phyloP scores from a whole-genome alignment of 148 eudicot genomes.

The Pharnaceum exiguum region DNA sequence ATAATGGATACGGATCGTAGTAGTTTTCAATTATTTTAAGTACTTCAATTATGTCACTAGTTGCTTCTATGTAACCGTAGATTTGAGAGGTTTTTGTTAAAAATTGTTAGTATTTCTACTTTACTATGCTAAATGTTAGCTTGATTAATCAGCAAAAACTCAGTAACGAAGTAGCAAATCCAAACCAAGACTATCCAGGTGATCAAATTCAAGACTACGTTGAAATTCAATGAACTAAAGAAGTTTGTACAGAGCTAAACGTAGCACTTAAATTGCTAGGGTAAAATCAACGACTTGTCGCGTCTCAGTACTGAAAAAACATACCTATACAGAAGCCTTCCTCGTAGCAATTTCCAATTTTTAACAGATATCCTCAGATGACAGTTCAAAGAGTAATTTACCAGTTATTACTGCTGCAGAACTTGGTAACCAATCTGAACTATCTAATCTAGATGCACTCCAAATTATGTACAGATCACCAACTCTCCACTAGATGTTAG shows the following conservation, averaged over 20 bases:
- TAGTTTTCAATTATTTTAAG: too few relatives aligned
- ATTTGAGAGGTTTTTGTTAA: too few relatives aligned
- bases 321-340: conserved; percentile 5
- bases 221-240: conserved; percentile 2
- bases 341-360: not conserved
- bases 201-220: not conserved
- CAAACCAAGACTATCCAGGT: not conserved
- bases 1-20: too few relatives aligned
- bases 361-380: not conserved
- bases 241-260: conserved; percentile 16
- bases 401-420: not conserved
- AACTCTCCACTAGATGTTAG: conserved; percentile 13
- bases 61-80: too few relatives aligned
- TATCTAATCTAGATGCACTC: not conserved
- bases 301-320: not conserved
- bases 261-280: conserved; percentile 6
- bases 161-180: not conserved
- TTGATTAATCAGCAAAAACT: not conserved
- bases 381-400: not conserved
- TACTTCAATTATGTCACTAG: too few relatives aligned
- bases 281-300: conserved; percentile 18
- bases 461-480: conserved; percentile 16
- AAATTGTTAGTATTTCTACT: too few relatives aligned
- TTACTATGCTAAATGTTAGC: too few relatives aligned
- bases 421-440: not conserved